Conservation (phyloP, 106 monocot species). For the Xerophyta viscosa region DNA sequence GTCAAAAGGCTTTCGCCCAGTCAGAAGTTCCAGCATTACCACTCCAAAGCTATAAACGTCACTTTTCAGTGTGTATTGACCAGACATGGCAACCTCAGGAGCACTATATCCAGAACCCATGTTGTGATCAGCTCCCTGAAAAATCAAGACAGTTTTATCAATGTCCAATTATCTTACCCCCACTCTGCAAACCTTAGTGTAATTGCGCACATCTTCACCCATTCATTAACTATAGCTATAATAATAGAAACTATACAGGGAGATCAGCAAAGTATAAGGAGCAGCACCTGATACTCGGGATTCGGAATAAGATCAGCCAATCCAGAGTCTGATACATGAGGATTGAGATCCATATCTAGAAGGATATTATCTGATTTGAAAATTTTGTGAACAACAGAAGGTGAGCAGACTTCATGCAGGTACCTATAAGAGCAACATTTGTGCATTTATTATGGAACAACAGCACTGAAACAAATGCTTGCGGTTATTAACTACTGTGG, state of each 20-base stretch:
- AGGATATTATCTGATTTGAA: constrained; percentile 91
- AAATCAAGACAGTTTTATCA: no score
- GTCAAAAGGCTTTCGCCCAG: constrained; percentile 89
- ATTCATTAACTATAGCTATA: not conserved
- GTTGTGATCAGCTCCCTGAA: constrained; percentile 62
- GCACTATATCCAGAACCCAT: constrained; percentile 68
- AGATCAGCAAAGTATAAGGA: not conserved
- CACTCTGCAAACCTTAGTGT: not conserved
- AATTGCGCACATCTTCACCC: no score
- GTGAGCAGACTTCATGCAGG: constrained; percentile 90
- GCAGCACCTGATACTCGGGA: constrained; percentile 52
- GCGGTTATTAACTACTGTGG: no score
- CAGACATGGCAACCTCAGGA: constrained; percentile 90
- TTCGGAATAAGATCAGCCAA: constrained; percentile 53
- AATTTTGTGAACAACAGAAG: constrained; percentile 74
- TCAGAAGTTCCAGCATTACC: constrained; percentile 94
- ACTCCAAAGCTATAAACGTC: constrained; percentile 95
- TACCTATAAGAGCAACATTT: constrained; percentile 39
- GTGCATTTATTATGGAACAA: not conserved
- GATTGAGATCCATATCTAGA: constrained; percentile 74
- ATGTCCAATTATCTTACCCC: not conserved
- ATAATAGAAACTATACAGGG: not conserved
- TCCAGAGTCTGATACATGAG: constrained; percentile 84
- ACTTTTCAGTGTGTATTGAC: constrained; percentile 83
- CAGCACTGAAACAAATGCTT: no score